Conservation (phyloP, 2,329 filamentous ascomycete species). For the Pseudogymnoascus sp. region DNA sequence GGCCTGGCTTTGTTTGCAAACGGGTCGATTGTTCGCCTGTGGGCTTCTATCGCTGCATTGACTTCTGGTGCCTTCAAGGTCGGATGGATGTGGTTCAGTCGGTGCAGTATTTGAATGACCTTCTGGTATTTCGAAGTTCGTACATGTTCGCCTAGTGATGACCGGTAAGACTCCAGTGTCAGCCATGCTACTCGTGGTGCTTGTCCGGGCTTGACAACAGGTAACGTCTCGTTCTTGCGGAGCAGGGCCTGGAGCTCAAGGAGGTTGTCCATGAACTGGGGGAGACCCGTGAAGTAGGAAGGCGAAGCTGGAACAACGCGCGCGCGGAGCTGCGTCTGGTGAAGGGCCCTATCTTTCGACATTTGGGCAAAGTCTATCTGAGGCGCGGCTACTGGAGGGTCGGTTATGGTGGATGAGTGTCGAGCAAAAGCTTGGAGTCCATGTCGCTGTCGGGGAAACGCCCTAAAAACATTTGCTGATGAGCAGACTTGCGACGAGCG, state of each 20-base stretch:
- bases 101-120: conserved; percentile 67
- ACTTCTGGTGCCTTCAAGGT: conserved; percentile 66
- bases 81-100: conserved; percentile 79
- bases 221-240: conserved; percentile 65
- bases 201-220: conserved; percentile 56
- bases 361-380: conserved; percentile 34
- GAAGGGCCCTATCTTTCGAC: conserved; percentile 22
- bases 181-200: conserved; percentile 74
- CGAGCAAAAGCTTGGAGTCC: conserved; percentile 14
- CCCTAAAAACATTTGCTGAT: background rate
- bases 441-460: background rate
- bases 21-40: conserved; percentile 68
- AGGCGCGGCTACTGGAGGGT: conserved; percentile 35
- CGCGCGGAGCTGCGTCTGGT: conserved; percentile 40
- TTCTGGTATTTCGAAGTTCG: conserved; percentile 71
- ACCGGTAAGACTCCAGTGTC: conserved; percentile 67
- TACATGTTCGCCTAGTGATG: conserved; percentile 62
- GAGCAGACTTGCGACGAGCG: conserved; percentile 11
- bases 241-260: conserved; percentile 66
- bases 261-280: conserved; percentile 78
- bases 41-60: conserved; percentile 54
- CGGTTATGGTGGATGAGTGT: conserved; percentile 24
- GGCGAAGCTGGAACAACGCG: conserved; percentile 77
- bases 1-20: conserved; percentile 56
- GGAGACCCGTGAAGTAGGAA: conserved; percentile 89